Percentiles rank a stretch among this genome's conserved stretches.
Conservation (phyloP, 2,329 filamentous ascomycete genomes). For the Aspergillus sp. region DNA sequence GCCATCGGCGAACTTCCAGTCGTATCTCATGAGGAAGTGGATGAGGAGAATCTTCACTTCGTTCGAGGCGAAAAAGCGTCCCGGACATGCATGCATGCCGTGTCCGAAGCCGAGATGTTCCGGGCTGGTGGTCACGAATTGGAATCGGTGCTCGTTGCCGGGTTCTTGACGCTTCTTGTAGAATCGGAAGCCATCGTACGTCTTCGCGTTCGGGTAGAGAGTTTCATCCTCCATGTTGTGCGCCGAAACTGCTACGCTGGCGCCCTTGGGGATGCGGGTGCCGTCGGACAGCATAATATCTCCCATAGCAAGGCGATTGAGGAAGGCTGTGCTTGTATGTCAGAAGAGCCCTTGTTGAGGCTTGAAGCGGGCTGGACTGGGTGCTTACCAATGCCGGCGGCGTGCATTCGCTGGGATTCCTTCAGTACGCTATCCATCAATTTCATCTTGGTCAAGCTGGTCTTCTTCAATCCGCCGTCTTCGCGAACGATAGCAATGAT, state of each 20-base stretch:
- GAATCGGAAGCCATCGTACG: conserved; percentile 39
- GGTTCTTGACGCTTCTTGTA: conserved; percentile 33
- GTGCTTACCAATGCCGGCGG: conserved; percentile 29
- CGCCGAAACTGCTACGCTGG: conserved; percentile 27
- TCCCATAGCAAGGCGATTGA: conserved; percentile 29
- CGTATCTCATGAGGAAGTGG: conserved; percentile 56
- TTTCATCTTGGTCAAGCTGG: conserved; percentile 36
- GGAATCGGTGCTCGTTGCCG: conserved; percentile 33
- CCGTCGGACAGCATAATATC: conserved; percentile 33
- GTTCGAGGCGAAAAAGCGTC: conserved; percentile 59
- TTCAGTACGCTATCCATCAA: conserved; percentile 41
- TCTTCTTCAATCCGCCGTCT: conserved; percentile 41
- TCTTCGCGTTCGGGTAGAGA: conserved; percentile 30
- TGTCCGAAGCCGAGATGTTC: conserved; percentile 41
- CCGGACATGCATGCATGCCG: conserved; percentile 47
- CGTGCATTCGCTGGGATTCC: conserved; percentile 34
- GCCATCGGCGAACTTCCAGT: conserved; percentile 47
- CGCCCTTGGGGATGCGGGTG: conserved; percentile 33
- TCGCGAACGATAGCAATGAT: conserved; percentile 46
- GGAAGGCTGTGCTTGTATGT: conserved; percentile 19
- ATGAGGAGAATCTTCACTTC: conserved; percentile 59
- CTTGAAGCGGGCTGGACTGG: too few relatives aligned
- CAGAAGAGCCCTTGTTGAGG: neutral
- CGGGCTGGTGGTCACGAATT: conserved; percentile 34
- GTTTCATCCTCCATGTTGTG: conserved; percentile 31